Base-by-base conservation (phyloP, 2,329 filamentous ascomycete genomes). In the Thermoascus crustaceus region DNA sequence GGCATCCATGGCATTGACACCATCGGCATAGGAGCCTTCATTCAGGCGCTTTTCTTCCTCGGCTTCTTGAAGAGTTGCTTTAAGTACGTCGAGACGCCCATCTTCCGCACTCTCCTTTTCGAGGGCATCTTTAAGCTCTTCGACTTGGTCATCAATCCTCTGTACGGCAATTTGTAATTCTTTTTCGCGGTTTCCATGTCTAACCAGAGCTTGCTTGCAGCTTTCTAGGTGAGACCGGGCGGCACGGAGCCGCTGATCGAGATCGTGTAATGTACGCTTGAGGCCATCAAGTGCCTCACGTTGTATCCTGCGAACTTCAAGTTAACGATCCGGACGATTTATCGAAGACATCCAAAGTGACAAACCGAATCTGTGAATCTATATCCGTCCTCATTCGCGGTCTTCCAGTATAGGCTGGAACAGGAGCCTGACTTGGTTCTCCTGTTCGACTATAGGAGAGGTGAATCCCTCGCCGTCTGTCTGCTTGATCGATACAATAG, bases 361-460 rank as follows among this genome's bases (percentile, higher is more conserved):
- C 51, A 32, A 52, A 74, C 65, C 58, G 66, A 25, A 88, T 72
- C 50, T 85, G 82, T 11, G 73, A 74, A 38, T 76, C 80, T 17
- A 76, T 68, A 52, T 94, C 84, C 1, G 83, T 80, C 52, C 81
- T 82, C 78, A 94, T 93, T n/a, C 87, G 77, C 16, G 82, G 69
- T 7, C 61, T 63, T 24, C 73, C 68, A 1, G 52, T 58, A 45
- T 66, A 76, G 10, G 72, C 69, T 5, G 67, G 57, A 4, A 82
- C 67, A 8, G 74, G 72, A 24, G 65, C 62, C 23, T 72, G 64
- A 31, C 63, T 73, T 32, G 67, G 56, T 26, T 67, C 67, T n/a
- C 68, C 69, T 31, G 54, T 57, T 20, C 64, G 60, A 19, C 64
- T 65, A 50, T 60, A 72, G 13, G 64, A 70, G 40, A 84, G 71